phyloP scores from a whole-genome alignment of 192 early-diverging fungal species.

The Polychytrium aggregatum region DNA sequence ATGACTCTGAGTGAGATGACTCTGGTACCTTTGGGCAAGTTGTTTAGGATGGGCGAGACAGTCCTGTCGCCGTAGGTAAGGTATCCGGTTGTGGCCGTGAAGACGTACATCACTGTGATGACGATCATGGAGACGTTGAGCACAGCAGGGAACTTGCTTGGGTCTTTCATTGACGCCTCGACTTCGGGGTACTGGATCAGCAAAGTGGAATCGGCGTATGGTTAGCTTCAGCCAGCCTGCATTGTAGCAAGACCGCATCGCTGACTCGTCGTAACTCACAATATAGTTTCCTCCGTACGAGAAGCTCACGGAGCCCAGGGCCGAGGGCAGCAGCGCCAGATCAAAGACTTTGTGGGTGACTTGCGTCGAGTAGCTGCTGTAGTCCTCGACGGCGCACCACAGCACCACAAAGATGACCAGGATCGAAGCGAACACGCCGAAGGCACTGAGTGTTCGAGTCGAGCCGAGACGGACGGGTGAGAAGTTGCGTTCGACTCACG shows the following conservation, averaged over 20 bases:
- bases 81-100: conserved; percentile 66
- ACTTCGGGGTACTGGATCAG: conserved; percentile 80
- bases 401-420: conserved; percentile 61
- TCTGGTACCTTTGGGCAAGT: conserved; percentile 49
- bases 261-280: no score
- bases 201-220: no score
- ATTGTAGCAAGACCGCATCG: no score
- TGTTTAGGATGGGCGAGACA: conserved; percentile 58
- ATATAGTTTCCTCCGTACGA: conserved; percentile 74
- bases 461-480: no score
- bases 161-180: conserved; percentile 67
- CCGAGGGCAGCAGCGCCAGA: conserved; percentile 54
- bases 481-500: no score
- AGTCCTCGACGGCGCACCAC: conserved; percentile 39
- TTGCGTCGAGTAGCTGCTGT: conserved; percentile 23
- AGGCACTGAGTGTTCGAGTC: no score
- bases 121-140: conserved; percentile 47
- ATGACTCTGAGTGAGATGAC: no score
- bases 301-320: conserved; percentile 70
- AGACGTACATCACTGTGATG: conserved; percentile 56
- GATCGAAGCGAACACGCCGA: conserved; percentile 64
- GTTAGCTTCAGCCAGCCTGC: no score
- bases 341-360: conserved; percentile 38
- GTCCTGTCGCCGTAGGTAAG: conserved; percentile 55
- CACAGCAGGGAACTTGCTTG: conserved; percentile 55